Evolutionary conservation across 2,329 filamentous ascomycete species (phyloP).

Genomic region (Paramyrothecium sp.): DNA sequence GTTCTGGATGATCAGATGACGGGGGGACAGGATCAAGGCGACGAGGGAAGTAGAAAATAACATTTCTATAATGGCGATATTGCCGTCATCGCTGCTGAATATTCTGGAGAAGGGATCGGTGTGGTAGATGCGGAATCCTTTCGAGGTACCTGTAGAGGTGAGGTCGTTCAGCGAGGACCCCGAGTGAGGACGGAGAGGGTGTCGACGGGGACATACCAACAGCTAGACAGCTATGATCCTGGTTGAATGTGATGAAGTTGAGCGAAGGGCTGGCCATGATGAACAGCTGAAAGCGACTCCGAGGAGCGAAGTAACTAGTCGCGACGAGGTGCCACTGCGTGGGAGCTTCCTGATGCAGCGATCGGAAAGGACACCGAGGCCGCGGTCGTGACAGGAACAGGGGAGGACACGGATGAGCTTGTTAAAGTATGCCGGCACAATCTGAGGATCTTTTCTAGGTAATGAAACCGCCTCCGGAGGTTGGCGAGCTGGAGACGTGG

Average conservation of each 20-base stretch:
- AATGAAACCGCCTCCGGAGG: no score
- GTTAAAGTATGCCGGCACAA: no score
- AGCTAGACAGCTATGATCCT: conserved; percentile 96
- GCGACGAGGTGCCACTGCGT: not conserved
- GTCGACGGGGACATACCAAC: conserved; percentile 67
- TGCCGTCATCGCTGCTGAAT: conserved; percentile 90
- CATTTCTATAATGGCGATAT: conserved; percentile 97
- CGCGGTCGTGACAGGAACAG: not conserved
- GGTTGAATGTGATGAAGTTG: conserved; percentile 99
- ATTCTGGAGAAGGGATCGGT: conserved; percentile 95
- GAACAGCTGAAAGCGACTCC: conserved; percentile 11
- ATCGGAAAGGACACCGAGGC: no score
- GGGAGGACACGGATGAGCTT: not conserved
- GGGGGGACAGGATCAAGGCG: conserved; percentile 86
- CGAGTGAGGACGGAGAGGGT: no score
- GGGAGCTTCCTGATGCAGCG: no score
- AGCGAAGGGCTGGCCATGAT: conserved; percentile 70
- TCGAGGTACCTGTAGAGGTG: conserved; percentile 68
- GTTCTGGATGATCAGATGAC: conserved; percentile 93
- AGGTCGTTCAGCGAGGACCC: no score
- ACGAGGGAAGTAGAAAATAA: conserved; percentile 97
- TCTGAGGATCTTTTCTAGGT: no score
- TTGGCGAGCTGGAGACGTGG: no score
- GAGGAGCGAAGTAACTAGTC: not conserved
- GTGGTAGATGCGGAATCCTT: conserved; percentile 93